These are phyloP conservation scores for Lachnellula willkommii DNA, from an alignment of 2,329 filamentous ascomycete species.

Conservation along the genomic window DNA sequence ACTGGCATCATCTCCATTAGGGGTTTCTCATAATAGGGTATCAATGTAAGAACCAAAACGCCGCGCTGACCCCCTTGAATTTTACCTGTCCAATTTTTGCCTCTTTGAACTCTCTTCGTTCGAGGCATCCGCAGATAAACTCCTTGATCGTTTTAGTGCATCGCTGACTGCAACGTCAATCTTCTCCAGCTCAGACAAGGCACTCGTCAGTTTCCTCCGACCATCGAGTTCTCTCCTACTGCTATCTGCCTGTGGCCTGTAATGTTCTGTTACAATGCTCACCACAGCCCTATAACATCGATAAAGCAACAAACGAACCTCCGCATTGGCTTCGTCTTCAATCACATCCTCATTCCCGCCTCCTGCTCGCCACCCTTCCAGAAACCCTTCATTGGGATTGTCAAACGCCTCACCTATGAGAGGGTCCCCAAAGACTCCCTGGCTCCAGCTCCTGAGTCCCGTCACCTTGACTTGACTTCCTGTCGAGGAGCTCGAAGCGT, in stretches of 20 bases:
- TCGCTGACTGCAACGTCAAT: slow-evolving; percentile 17
- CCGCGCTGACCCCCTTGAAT: slow-evolving; percentile 10
- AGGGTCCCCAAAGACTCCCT: slow-evolving; percentile 55
- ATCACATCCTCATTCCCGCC: slow-evolving; percentile 31
- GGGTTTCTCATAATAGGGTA: slow-evolving; percentile 14
- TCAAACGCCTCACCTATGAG: slow-evolving; percentile 48
- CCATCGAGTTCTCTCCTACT: slow-evolving; percentile 48
- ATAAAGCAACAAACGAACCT: slow-evolving; percentile 50
- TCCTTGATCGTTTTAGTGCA: slow-evolving; percentile 22
- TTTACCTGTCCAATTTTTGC: slow-evolving; percentile 14
- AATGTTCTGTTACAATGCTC: slow-evolving; percentile 50
- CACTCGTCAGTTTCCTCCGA: slow-evolving; percentile 44
- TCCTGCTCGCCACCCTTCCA: slow-evolving; percentile 38
- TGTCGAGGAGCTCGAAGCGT: slow-evolving; percentile 3
- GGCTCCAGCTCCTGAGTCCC: slow-evolving; percentile 54
- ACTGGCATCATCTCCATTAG: slow-evolving; percentile 11
- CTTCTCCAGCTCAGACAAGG: slow-evolving; percentile 42
- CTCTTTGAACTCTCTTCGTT: slow-evolving; percentile 19
- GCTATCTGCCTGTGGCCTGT: slow-evolving; percentile 45
- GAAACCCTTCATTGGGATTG: slow-evolving; percentile 40
- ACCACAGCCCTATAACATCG: slow-evolving; percentile 52
- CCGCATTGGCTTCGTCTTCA: slow-evolving; percentile 40
- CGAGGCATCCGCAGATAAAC: slow-evolving; percentile 8
- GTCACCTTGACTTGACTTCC: slow-evolving; percentile 33
- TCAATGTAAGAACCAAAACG: slow-evolving; percentile 17